Evolutionary conservation across 768 basidiomycete species (phyloP), one percentile per base, ranked within the genome.

Genomic region (Leccinum truebloodii): DNA sequence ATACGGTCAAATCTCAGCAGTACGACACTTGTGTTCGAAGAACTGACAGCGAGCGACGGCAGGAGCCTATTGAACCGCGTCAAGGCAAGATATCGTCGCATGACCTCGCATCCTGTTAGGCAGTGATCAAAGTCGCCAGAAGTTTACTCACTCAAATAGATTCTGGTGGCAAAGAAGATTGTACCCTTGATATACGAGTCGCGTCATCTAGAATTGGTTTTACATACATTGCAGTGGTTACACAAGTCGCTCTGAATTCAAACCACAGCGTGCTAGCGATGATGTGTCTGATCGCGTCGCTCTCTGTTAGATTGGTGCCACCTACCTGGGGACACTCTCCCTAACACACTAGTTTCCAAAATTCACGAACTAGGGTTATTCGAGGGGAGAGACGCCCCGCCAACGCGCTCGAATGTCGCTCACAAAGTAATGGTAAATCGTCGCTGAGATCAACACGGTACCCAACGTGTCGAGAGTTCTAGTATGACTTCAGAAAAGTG

Each of bases 91-190:
- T 61, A 54, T 35, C 55, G 48, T 35, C 30, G 54, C 59, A 60
- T 41, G n/a, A 57, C 57, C 59, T 52, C 24, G n/a, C 34, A 28
- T 3, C 32, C 3, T 32, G 24, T 39, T 22, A 37, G 50, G 24
- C 6, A 12, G 10, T n/a, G n/a, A n/a, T 16, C 48, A 28, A 32
- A 56, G 22, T 46, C 14, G 20, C 9, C 20, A 30, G 48, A 7
- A 28, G 44, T 59, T 41, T 59, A 5, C 59, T 60, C 35, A 55
- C 52, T 61, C 37, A 46, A 30, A 52, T 59, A 55, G 34, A 64
- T 56, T 20, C 62, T 56, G 3, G 57, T 41, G 14, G 20, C 54
- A 22, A 67, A 59, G 48, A 52, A 55, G 39, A 54, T 20, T 58
- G 61, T n/a, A 57, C 41, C n/a, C 57, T 60, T 55, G 48, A 54